Evolutionary conservation across 2,329 filamentous ascomycete species (phyloP), one percentile per base, ranked within the genome.

Genomic region (Fusarium succisae): DNA sequence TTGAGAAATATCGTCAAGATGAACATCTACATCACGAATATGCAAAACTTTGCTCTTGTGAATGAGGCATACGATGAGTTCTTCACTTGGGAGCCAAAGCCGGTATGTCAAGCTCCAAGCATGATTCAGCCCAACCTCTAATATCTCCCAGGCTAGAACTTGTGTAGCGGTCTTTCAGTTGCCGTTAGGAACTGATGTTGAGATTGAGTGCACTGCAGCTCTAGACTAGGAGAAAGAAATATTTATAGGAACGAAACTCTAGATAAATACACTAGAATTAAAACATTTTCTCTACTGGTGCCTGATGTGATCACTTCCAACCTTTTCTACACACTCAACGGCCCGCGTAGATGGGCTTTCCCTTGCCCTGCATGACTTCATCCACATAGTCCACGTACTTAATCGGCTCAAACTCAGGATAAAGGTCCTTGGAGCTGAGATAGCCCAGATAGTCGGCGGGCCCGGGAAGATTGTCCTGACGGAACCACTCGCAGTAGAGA

Each of bases 111-210:
- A 38, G 12, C n/a, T n/a, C 18, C 9, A 37, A 56, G 7, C 20
- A 30, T 88, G 18, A 7, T 22, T 3, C 8, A 39, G 12, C 53
- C 1, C 17, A 28, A 45, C 20, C 5, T 85, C 87, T 18, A 81
- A 60, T 17, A 17, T 26, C 22, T 9, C 4, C 3, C 13, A 85
- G 84, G 83, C 82, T 69, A 82, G 91, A 69, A 92, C 90, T 64
- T 94, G 92, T 80, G 91, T 95, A 30, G 92, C 92, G 0, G 93
- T 94, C 22, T 90, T 93, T 82, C 87, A 92, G 80, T 83, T 95
- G 74, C 93, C 92, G 3, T 88, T 92, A 78, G 88, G 89, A 17
- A 92, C 92, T 8, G 89, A 91, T 66, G 90, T 95, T 14, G 93
- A 94, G 85, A 93, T 95, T 79, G 92, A 95, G 84, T 92, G 90